Evolutionary conservation across 192 early-diverging fungal genomes (phyloP), one percentile per base, ranked within the genome.

Genomic region (Dimargaris cristalligena): DNA sequence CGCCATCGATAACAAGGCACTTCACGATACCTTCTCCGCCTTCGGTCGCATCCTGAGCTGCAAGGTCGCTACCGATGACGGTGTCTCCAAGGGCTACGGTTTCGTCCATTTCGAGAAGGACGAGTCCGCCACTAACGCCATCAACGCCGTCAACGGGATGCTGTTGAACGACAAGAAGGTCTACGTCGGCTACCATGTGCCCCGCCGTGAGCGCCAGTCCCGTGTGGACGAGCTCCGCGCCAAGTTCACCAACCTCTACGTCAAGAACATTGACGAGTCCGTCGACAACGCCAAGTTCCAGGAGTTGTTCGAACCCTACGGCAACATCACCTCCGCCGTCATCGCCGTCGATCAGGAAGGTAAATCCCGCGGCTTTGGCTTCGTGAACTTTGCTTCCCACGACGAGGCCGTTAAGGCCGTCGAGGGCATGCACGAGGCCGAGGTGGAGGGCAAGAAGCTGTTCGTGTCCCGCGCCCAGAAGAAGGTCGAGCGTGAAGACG

Each of bases 61-160:
- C 86, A 99, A 99, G 79, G 90, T 99, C 65, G 92, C 88, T 51
- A 76, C 80, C 61, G 81, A 87, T 63, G 87, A 94, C 45, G 85
- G 78, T 31, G 65, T 67, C 26, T 90, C 89, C 69, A 91, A 87
- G 70, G 96, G 96, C 29, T 97, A 91, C 75, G 96, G 96, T 48
- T 99, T 91, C 63, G 96, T 99, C 60, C 94, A 99, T 79, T 99
- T 94, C 74, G 94, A 99, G 74, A 91, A 86, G 32, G 72, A 77
- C 54, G 92, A 95, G 67, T 80, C 89, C 52, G 96, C 96, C 55
- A 85, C 94, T 59, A 77, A 74, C 62, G 96, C 96, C 52, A 99
- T 99, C 75, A 86, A 91, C 74, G 83, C 87, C 71, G 96, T 99
- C 70, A 92, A 99, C 69, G 96, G 96, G 30, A 99, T 99, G 96